Conservation (phyloP, 306 rosid genomes). For the Quercus wislizeni region DNA sequence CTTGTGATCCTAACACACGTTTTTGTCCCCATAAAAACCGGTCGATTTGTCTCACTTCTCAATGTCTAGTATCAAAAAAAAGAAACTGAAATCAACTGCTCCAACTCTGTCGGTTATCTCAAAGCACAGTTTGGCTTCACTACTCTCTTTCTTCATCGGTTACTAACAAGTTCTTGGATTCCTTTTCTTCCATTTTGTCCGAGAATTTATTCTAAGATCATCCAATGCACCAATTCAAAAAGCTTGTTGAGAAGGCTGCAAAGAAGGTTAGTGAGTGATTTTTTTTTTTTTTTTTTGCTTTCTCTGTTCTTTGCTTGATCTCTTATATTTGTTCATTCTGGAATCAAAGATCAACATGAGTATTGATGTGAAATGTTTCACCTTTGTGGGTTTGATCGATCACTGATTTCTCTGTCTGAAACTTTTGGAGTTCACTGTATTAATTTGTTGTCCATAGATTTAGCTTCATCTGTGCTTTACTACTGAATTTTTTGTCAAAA, state of each 20-base stretch:
- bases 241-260: constrained; percentile 84
- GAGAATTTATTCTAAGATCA: constrained; percentile 13
- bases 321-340: not conserved
- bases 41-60: constrained; percentile 16
- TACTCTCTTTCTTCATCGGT: not conserved
- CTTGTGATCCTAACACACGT: constrained; percentile 22
- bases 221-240: constrained; percentile 54
- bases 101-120: constrained; percentile 44
- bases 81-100: constrained; percentile 44
- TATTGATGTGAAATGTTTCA: not conserved
- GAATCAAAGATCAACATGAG: not conserved
- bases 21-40: constrained; percentile 29
- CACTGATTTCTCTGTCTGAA: not conserved
- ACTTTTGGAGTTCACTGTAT: not conserved
- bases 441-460: not conserved
- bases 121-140: constrained; percentile 32
- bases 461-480: not conserved
- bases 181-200: constrained; percentile 1
- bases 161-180: not conserved
- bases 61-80: not conserved
- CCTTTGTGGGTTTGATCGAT: not conserved
- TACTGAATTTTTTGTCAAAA: not conserved
- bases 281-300: not conserved
- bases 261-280: constrained; percentile 50
- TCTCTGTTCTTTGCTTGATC: not conserved